These are phyloP conservation scores for Magnaporthiopsis incrustans DNA, from an alignment of 2,329 filamentous ascomycete species.

Conservation along the genomic window DNA sequence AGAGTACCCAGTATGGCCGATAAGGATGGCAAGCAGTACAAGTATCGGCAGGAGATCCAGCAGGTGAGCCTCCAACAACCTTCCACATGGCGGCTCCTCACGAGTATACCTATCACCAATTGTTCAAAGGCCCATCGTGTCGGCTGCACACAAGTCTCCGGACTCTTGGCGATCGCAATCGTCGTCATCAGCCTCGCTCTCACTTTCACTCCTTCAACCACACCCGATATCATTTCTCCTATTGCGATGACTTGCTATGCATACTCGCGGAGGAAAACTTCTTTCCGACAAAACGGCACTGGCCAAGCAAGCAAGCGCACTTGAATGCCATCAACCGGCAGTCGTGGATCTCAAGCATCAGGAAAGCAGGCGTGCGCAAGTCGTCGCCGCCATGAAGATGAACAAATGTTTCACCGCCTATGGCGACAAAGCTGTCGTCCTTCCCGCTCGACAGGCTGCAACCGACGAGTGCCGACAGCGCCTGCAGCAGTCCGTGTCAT, in stretches of 20 bases:
- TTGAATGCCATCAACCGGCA: not conserved
- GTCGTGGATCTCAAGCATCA: not conserved
- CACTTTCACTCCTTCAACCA: not conserved
- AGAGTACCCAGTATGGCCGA: slow-evolving; percentile 53
- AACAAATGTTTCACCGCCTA: not conserved
- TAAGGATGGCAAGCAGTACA: slow-evolving; percentile 59
- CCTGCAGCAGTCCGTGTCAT: not conserved
- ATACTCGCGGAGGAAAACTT: not conserved
- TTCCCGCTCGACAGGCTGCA: not conserved
- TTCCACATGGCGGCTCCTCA: not conserved
- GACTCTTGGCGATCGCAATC: not conserved
- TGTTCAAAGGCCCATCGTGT: too few relatives aligned
- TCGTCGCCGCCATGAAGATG: too few relatives aligned
- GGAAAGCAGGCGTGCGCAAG: too few relatives aligned
- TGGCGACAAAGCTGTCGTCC: not conserved
- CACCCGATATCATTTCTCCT: not conserved
- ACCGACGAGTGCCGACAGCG: not conserved
- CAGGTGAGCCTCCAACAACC: slow-evolving; percentile 51
- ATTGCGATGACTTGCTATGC: not conserved
- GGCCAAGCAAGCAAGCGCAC: not conserved
- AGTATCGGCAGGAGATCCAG: slow-evolving; percentile 97
- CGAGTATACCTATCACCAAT: not conserved
- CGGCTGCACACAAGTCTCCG: not conserved
- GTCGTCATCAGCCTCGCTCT: not conserved
- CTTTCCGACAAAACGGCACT: not conserved